Percentiles rank a stretch among this genome's conserved stretches.
Conservation (phyloP, 352 stramenopile genomes). For the Globisporangium alternatum region DNA sequence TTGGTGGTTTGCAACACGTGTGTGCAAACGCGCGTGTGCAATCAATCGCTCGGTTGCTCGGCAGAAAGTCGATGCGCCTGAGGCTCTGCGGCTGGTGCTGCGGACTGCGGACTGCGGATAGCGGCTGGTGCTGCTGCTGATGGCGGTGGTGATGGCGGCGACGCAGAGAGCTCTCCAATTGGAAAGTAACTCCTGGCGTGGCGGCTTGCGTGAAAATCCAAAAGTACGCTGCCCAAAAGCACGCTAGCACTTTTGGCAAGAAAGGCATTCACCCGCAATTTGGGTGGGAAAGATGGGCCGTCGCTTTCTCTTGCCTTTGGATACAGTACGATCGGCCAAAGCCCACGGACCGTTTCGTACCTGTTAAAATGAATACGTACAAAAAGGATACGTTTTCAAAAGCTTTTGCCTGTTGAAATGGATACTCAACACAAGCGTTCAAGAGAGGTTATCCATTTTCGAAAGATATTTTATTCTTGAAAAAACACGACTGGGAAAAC, state of each 20-base stretch:
- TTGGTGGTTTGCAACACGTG: background rate
- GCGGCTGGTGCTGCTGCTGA: background rate
- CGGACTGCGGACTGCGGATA: background rate
- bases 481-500: background rate
- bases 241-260: background rate
- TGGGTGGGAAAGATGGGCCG: slow-evolving; percentile 13
- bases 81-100: background rate
- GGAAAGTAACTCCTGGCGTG: slow-evolving; percentile 7
- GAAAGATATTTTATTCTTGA: background rate
- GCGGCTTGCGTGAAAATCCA: slow-evolving; percentile 16
- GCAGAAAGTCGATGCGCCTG: background rate
- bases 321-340: background rate
- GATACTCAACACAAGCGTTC: background rate
- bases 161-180: background rate
- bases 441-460: background rate
- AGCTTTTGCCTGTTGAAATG: background rate
- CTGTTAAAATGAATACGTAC: background rate
- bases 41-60: background rate
- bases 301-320: background rate
- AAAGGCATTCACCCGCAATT: slow-evolving; percentile 6
- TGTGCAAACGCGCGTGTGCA: background rate
- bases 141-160: background rate
- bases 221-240: slow-evolving; percentile 12
- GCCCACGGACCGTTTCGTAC: background rate
- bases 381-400: too few relatives aligned